phyloP scores from a whole-genome alignment of 352 stramenopile species.

The Pythium utonaiense region DNA sequence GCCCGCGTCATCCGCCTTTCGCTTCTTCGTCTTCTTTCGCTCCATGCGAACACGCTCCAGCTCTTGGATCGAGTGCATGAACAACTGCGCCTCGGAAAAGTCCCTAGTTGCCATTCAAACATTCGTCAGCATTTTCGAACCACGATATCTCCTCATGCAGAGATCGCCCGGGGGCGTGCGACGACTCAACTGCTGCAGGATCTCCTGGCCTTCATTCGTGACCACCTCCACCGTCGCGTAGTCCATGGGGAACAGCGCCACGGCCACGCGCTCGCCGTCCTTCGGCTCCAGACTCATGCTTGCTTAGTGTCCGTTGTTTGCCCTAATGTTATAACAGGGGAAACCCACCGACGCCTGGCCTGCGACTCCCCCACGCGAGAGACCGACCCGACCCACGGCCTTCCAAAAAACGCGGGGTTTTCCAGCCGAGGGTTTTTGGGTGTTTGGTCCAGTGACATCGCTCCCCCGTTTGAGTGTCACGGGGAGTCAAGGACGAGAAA shows the following conservation, averaged over 20 bases:
- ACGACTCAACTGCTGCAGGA: conserved; percentile 62
- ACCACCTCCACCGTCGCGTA: conserved; percentile 79
- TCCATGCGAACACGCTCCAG: conserved; percentile 59
- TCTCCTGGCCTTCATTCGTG: conserved; percentile 75
- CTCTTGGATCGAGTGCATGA: conserved; percentile 81
- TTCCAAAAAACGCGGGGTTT: conserved; percentile 21
- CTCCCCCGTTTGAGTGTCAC: background rate
- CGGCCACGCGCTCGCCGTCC: conserved; percentile 42
- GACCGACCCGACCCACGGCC: conserved; percentile 5
- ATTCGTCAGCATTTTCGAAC: background rate
- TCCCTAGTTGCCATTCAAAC: conserved; percentile 40
- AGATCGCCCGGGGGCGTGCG: background rate
- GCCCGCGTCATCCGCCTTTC: conserved; percentile 21
- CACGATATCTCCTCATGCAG: background rate
- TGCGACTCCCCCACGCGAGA: background rate
- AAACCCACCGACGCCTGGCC: conserved; percentile 1
- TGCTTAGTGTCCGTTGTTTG: background rate
- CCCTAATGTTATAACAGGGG: background rate
- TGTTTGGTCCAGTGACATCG: conserved; percentile 13
- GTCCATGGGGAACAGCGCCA: conserved; percentile 78
- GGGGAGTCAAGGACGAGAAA: background rate
- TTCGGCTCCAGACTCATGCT: conserved; percentile 43
- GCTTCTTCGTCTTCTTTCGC: conserved; percentile 62
- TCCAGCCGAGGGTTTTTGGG: conserved; percentile 18
- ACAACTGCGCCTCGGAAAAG: conserved; percentile 79